Evolutionary conservation across 352 stramenopile genomes (phyloP), one percentile per base, ranked within the genome.

Genomic region (Globisporangium abappressorium): DNA sequence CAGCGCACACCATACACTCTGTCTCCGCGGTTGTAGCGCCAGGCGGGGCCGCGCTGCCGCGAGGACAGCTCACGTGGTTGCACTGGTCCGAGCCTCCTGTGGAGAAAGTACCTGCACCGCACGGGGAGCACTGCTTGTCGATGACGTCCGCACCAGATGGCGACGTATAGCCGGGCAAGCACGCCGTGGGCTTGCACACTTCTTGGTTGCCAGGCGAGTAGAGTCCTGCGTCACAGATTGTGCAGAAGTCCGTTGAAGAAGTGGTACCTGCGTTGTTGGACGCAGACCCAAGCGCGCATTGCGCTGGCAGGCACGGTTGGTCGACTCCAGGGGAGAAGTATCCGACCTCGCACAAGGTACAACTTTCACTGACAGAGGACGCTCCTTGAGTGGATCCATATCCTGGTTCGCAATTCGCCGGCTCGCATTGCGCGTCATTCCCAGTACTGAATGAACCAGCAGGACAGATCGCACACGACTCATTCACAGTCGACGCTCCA

Each of bases 101-200:
- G 0, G 74, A 80, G 66, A 73, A 86, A 30, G 71, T 74, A 6
- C 79, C 79, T 20, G 76, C 70, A 33, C 66, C 33, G 61, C 79
- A 86, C 14, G 75, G 62, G 0, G 67, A 69, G 57, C 79, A 86
- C 66, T 83, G 74, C 57, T 75, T 71, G 66, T 79, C 73, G 28
- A 68, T 62, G 12, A 76, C 71, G 49, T 82, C 72, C 12, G 76
- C 79, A 0, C 78, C 73, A 22, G 70, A 70, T 9, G 79, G 79
- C 1, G 76, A 84, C 26, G 79, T 72, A 22, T 71, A 75, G 51
- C 79, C 79, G 20, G 76, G 67, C 3, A 68, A 41, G 43, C 78
- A 86, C 3, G 57, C 71, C 30, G 76, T 84, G 2, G 72, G 64
- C 11, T 72, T 46, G 57, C 74, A 79, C 34, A 70, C 53, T n/a